Evolutionary conservation across 805 yeast genomes (phyloP), one percentile per base, ranked within the genome.

Genomic region (Candida vartiovaarae): DNA sequence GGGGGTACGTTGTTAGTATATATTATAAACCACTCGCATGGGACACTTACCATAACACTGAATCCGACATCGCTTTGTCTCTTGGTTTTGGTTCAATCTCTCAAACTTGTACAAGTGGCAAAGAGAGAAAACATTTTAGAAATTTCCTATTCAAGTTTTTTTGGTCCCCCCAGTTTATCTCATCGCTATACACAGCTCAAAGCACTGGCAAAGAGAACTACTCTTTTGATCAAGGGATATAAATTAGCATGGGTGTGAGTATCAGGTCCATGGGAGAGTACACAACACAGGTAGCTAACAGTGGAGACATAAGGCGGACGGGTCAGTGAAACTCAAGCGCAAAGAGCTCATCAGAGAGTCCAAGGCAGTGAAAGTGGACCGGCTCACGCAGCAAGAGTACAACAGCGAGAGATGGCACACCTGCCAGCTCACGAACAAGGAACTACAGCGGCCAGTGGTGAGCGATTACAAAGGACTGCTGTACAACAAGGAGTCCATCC

Each of bases 381-480:
- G 40, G 8, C 52, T 56, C 35, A 56, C 54, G 25, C 46, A 51
- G 34, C 39, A 55, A 48, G 55, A 47, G 20, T 59, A 60, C 49
- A 52, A 54, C 39, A 38, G 44, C 8, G 48, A 51, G 4, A 44
- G 58, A 25, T 75, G 81, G 69, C 62, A 60, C 10, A 67, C 64
- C 5, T 85, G 95, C 56, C 59, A 64, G 5, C 46, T 70, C 32
- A 71, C 68, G 26, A 73, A 54, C 36, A 68, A 58, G 45, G 68
- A 50, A 51, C 66, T 86, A 20, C 48, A 52, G n/a, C 54, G 54
- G 5, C 83, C 82, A 0, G 63, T 85, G 2, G 82, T 83, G 2
- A 74, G 86, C 31, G 95, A 88, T 60, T 80, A 69, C 56, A 64
- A 64, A 40, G 96, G 96, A 0, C 57, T 67, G 29, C 54, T 88